Evolutionary conservation across 371 early-diverging fungal species (phyloP), one percentile per base, ranked within the genome.

Genomic region (Polyrhizophydium stewartii): DNA sequence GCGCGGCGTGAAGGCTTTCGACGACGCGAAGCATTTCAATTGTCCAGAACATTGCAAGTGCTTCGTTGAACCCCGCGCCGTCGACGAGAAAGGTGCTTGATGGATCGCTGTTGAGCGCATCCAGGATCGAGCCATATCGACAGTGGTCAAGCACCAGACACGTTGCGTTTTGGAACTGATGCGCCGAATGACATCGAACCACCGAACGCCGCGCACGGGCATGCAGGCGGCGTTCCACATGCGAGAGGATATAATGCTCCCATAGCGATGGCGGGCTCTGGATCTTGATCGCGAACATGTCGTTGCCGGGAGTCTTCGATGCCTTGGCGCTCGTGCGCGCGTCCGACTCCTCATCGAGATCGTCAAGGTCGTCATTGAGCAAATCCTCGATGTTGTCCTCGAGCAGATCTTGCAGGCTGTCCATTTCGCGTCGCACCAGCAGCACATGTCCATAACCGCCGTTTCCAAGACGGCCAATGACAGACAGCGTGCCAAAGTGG

Each of bases 41-140:
- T 5, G 71, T 56, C 67, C 67, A 79, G 47, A 76, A 79, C 33
- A 58, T 60, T 2, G 69, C 76, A 13, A 79, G 69, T 1, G 56
- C 63, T 45, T 75, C 78, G 31, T 74, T 71, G 2, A 77, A 57
- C 24, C 75, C 75, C 24, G 58, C 58, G 9, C 40, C 60, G 16
- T 9, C 38, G 25, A 22, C 2, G 0, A 63, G 70, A 52, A 52
- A 73, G 1, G 62, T 61, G 37, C 56, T 31, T 52, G 59, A 56
- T 10, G 46, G 22, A 1, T 66, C 61, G 13, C 38, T 16, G 40
- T 60, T 59, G 43, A 76, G 57, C 24, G 35, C 31, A 46, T 71
- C 70, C 50, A 61, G 49, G 9, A 76, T n/a, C 6, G 68, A 63
- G 25, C 67, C 68, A 21, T 59, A 24, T 1, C 40, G 25, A 25